phyloP scores from a whole-genome alignment of 768 basidiomycete genomes.

The Peribolospora kevripleyi region DNA sequence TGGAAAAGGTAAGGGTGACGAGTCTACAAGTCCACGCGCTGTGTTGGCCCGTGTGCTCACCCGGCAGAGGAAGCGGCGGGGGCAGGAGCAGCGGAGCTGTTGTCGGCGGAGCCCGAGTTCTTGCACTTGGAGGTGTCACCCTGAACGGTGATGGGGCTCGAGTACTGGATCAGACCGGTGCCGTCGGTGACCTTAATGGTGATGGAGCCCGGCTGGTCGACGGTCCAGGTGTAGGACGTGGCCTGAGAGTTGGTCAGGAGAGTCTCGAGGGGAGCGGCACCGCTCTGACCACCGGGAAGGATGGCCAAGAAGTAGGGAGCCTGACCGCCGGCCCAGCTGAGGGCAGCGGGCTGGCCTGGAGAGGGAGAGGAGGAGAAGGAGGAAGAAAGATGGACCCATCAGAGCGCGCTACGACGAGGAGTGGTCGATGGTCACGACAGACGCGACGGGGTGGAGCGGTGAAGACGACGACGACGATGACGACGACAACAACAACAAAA shows the following conservation, averaged over 20 bases:
- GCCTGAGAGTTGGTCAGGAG: not conserved
- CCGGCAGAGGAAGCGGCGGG: conserved; percentile 4
- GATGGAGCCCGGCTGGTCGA: conserved; percentile 3
- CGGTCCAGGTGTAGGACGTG: conserved; percentile 7
- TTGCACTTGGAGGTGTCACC: conserved; percentile 13
- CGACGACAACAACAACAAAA: too few species aligned
- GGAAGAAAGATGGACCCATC: too few species aligned
- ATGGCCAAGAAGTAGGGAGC: conserved; percentile 8
- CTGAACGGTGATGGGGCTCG: conserved; percentile 12
- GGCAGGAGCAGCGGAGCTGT: not conserved
- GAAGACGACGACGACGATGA: too few species aligned
- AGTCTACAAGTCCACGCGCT: too few species aligned
- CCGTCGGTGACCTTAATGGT: conserved; percentile 13
- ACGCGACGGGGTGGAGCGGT: too few species aligned
- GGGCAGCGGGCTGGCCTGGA: not conserved
- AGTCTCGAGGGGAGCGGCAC: conserved; percentile 2
- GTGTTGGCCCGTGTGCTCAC: too few species aligned
- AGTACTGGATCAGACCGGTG: conserved; percentile 14
- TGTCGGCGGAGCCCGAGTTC: not conserved
- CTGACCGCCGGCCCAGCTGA: conserved; percentile 6
- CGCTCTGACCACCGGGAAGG: conserved; percentile 3
- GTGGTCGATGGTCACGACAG: too few species aligned
- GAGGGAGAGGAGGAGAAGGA: not conserved
- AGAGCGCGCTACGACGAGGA: too few species aligned
- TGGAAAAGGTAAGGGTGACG: too few species aligned